Evolutionary conservation across 169 alveolate species (phyloP).

Genomic region (Plasmodium yoelii): DNA sequence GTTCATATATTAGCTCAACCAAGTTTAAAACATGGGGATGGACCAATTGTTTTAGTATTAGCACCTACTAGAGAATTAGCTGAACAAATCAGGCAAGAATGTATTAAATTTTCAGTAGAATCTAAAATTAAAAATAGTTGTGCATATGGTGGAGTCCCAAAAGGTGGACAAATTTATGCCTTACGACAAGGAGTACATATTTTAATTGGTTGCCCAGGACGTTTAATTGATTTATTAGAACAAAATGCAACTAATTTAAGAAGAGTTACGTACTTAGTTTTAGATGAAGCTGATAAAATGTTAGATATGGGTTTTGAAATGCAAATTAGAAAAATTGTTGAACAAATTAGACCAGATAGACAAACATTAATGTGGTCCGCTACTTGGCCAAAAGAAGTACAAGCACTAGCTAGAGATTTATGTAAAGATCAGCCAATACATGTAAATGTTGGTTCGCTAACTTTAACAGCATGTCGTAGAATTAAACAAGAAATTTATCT

Average conservation of each 20-base stretch:
- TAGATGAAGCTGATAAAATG: conserved; percentile 99
- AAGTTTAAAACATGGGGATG: conserved; percentile 93
- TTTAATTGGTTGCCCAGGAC: conserved; percentile 96
- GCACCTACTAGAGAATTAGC: conserved; percentile 99
- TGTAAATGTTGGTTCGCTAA: conserved; percentile 95
- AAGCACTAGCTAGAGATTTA: conserved; percentile 94
- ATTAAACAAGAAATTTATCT: conserved; percentile 91
- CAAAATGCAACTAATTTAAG: conserved; percentile 92
- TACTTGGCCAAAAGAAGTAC: conserved; percentile 99
- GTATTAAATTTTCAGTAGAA: conserved; percentile 90
- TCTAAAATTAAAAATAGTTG: conserved; percentile 90
- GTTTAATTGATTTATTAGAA: conserved; percentile 96
- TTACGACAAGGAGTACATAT: conserved; percentile 96
- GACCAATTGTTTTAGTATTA: conserved; percentile 97
- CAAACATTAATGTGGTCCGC: conserved; percentile 98
- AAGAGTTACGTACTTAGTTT: conserved; percentile 97
- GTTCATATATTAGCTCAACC: conserved; percentile 95
- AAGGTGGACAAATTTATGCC: conserved; percentile 89
- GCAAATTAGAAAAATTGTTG: conserved; percentile 95
- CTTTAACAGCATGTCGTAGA: conserved; percentile 93
- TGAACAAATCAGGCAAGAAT: conserved; percentile 95
- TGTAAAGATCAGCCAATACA: conserved; percentile 97
- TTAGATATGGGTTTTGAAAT: conserved; percentile 99
- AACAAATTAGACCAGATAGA: conserved; percentile 93
- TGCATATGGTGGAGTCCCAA: conserved; percentile 98